Base-by-base conservation (phyloP, 2,329 filamentous ascomycete genomes). In the Fusarium piperis region DNA sequence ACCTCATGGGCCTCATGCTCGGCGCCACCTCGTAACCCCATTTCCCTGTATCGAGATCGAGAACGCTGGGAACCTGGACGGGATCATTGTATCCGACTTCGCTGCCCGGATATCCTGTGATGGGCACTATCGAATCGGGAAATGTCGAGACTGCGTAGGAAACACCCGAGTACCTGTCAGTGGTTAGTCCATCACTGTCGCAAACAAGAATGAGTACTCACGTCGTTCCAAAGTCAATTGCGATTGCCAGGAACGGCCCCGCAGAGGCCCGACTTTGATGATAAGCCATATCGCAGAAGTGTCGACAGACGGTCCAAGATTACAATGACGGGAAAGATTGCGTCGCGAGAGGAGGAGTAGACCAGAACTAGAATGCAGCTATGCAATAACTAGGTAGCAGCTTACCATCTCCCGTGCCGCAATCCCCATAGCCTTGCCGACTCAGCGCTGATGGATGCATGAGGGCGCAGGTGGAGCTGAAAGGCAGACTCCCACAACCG, bases 21-120 rank as follows among this genome's bases (percentile, higher is more conserved):
- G 60, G 30, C 1, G 60, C 52, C 32, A 64, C 52, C 56, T 67
- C 32, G 38, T 67, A 67, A 7, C 64, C 64, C 64, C 64, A 67
- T 56, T 56, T 59, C 6, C 18, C 60, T 4, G 38, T 33, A 4
- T 51, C 28, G 15, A 51, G 23, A 28, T 51, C 46, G n/a, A 30
- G 16, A 2, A n/a, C 26, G 28, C 26, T 51, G 12, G 46, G 46
- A 10, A 51, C 46, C 3, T 51, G 46, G 16, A 32, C 26, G 16
- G 23, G 15, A 13, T 51, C 28, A 18, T 28, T 51, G 26, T 51
- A 30, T 16, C 28, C 46, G 26, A 18, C 23, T 2, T 30, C 28
- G 7, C 26, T 30, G 46, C 26, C 46, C 12, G 46, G 46, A 28
- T 30, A 51, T 30, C 28, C 46, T 1, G 46, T 30, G 26, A 51